Evolutionary conservation across 805 yeast genomes (phyloP).

Genomic region (Kluyveromyces starmeri): DNA sequence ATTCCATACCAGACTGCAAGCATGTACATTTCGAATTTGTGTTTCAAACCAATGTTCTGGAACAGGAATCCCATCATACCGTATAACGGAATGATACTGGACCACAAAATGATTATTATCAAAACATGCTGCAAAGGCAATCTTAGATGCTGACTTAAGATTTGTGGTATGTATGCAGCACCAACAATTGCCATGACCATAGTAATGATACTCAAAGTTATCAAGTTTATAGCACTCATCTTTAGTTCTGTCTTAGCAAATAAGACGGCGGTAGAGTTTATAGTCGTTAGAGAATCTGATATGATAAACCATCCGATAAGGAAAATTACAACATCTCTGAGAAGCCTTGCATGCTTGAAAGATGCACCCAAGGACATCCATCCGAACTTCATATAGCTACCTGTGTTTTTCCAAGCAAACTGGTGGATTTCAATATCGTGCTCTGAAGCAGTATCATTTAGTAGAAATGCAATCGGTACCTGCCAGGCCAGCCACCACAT

Average conservation of each 20-base stretch:
- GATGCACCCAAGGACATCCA: slow-evolving; percentile 52
- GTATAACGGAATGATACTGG: slow-evolving; percentile 60
- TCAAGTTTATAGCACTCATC: slow-evolving; percentile 61
- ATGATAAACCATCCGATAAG: slow-evolving; percentile 68
- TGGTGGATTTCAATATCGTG: slow-evolving; percentile 4
- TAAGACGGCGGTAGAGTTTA: slow-evolving; percentile 68
- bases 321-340: slow-evolving; percentile 59
- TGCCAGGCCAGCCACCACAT: slow-evolving; percentile 73
- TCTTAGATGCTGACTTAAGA: slow-evolving; percentile 29
- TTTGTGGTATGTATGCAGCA: slow-evolving; percentile 47
- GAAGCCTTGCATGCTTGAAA: slow-evolving; percentile 46
- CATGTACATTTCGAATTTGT: slow-evolving; percentile 58
- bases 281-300: slow-evolving; percentile 68
- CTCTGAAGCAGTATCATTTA: slow-evolving; percentile 24
- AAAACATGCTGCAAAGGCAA: slow-evolving; percentile 41
- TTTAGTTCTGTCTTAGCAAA: slow-evolving; percentile 63
- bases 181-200: slow-evolving; percentile 63
- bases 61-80: slow-evolving; percentile 61
- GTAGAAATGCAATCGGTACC: slow-evolving; percentile 43
- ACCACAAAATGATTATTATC: slow-evolving; percentile 47
- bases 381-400: slow-evolving; percentile 42
- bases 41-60: slow-evolving; percentile 46
- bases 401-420: slow-evolving; percentile 6
- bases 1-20: slow-evolving; percentile 70
- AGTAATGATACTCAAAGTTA: slow-evolving; percentile 54